Evolutionary conservation across 257 asterid genomes (phyloP).

Genomic region (Solanum medicagineum): DNA sequence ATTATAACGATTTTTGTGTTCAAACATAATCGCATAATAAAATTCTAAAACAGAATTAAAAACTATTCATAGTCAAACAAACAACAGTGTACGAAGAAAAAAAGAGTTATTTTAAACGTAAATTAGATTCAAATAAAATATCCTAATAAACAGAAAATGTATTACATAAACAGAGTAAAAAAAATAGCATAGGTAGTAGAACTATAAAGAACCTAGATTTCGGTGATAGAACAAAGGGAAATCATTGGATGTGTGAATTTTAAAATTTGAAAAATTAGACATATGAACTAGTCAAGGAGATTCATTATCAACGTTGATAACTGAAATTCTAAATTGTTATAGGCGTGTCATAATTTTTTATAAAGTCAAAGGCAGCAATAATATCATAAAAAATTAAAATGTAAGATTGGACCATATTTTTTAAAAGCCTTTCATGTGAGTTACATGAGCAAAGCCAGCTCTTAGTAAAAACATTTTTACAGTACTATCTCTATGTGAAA

Average conservation of each 20-base stretch:
- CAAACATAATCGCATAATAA: neutral
- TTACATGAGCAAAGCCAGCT: neutral
- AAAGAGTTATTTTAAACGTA: neutral
- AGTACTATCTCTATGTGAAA: neutral
- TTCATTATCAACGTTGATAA: neutral
- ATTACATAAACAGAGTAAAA: accelerated
- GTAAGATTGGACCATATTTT: neutral
- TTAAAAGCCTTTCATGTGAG: neutral
- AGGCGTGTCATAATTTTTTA: neutral
- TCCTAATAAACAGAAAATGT: neutral
- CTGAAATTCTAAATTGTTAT: neutral
- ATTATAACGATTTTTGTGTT: neutral
- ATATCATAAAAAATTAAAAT: neutral
- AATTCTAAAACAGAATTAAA: neutral
- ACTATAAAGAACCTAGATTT: neutral
- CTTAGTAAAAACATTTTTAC: neutral
- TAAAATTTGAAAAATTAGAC: no score
- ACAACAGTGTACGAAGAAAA: neutral
- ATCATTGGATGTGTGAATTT: neutral
- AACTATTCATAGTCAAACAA: neutral
- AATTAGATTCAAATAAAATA: neutral
- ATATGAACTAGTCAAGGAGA: no score
- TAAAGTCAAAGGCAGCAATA: neutral
- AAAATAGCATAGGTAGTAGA: neutral
- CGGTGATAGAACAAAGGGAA: neutral